Base-by-base conservation (phyloP, 1,284 basidiomycete genomes). In the Tilletia setariae region DNA sequence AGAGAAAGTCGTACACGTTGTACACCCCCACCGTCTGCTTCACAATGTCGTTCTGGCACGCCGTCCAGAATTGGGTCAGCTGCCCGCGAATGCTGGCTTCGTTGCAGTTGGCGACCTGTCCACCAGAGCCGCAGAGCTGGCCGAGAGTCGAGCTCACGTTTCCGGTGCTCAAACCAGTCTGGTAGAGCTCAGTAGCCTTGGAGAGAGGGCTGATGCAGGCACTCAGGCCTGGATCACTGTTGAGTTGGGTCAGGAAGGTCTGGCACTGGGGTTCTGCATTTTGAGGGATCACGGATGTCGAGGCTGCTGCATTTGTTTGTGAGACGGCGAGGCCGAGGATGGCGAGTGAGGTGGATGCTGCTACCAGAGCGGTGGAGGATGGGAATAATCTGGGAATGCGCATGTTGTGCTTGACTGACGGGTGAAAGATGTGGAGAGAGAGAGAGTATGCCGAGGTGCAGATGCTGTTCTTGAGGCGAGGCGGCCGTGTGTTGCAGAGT, bases 1-100 rank as follows among this genome's bases (percentile, higher is more conserved):
- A 79, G 32, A 79, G 67, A 65, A 74, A 74, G 64, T 79, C 78
- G 67, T 79, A 79, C 67, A 74, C 69, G 63, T 74, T 67, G 62
- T 68, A 68, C 1, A 79, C 74, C 1, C 42, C 56, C 2, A 32
- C 3, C 3, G 32, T 32, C 30, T 61, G 56, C 2, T 32, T 40
- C 15, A 61, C 56, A 32, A 61, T 61, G n/a, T 61, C 56, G 7
- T 40, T 11, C 56, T 61, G 23, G n/a, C 56, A 61, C 9, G 13
- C 32, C 25, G 16, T 32, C 56, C 56, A 61, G n/a, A 61, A 61
- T 4, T 32, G 19, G 56, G 30, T 30, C 30, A 61, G 28, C 28
- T 61, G 32, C 13, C 15, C 6, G 13, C 30, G 25, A 30, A 61
- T 19, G 15, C 25, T 32, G 28, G 1, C 8, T n/a, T 32, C 56